These are phyloP conservation scores for Septoria linicola DNA, from an alignment of 2,329 filamentous ascomycete genomes.

Conservation along the genomic window DNA sequence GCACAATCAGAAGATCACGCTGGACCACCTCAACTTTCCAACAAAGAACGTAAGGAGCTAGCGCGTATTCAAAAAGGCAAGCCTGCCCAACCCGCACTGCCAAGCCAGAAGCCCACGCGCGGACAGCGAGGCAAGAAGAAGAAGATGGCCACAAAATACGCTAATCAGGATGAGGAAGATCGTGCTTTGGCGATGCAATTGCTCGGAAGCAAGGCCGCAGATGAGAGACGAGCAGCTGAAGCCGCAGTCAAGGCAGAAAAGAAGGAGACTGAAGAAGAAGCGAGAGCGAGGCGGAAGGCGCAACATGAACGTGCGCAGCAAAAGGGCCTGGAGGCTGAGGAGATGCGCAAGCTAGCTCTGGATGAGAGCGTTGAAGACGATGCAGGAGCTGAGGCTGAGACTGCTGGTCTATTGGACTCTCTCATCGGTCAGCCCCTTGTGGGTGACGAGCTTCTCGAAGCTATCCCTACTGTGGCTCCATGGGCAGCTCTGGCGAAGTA, in stretches of 20 bases:
- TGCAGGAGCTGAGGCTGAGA: constrained; percentile 38
- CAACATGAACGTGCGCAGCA: constrained; percentile 78
- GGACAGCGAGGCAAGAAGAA: constrained; percentile 82
- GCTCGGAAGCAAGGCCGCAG: constrained; percentile 72
- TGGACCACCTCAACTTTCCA: constrained; percentile 33
- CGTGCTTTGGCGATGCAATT: constrained; percentile 77
- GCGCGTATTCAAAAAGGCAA: constrained; percentile 21
- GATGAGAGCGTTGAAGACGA: constrained; percentile 52
- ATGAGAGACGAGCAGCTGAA: constrained; percentile 67
- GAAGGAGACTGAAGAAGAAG: constrained; percentile 63
- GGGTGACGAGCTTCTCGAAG: constrained; percentile 76
- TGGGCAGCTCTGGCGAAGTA: constrained; percentile 65
- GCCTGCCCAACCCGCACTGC: constrained; percentile 14
- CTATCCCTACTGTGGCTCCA: constrained; percentile 62
- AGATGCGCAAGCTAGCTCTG: constrained; percentile 59
- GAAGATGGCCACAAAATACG: constrained; percentile 86
- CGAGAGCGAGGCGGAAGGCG: constrained; percentile 69
- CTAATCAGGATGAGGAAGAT: constrained; percentile 91
- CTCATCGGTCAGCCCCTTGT: constrained; percentile 75
- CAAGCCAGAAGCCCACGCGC: constrained; percentile 45
- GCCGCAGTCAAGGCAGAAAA: constrained; percentile 59
- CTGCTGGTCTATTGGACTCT: constrained; percentile 61
- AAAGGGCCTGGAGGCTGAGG: constrained; percentile 74
- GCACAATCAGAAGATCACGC: constrained; percentile 29
- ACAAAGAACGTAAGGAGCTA: constrained; percentile 37